These are phyloP conservation scores for Tylopilus rubrobrunneus DNA, from an alignment of 768 basidiomycete genomes.

Conservation along the genomic window DNA sequence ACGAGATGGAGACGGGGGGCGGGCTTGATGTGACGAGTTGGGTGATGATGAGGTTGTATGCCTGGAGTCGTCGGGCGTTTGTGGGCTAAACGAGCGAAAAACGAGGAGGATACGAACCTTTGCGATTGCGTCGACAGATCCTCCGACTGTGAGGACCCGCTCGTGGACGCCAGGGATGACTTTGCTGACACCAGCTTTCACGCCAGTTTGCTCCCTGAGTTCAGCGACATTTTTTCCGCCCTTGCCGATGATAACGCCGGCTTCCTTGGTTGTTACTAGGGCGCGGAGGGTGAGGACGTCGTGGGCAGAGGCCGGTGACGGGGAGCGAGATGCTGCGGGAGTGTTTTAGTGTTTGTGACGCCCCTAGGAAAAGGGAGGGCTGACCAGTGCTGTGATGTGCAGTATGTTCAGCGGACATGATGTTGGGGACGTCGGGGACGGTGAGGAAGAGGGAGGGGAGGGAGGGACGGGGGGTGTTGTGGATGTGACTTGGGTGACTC, in stretches of 20 bases:
- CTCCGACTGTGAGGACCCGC: slow-evolving; percentile 92
- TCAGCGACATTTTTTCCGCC: slow-evolving; percentile 97
- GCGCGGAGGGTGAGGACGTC: slow-evolving; percentile 88
- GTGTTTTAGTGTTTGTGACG: slow-evolving; percentile 35
- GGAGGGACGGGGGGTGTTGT: slow-evolving; percentile 5
- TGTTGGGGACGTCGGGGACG: slow-evolving; percentile 29
- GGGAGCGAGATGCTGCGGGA: slow-evolving; percentile 67
- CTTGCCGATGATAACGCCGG: slow-evolving; percentile 95
- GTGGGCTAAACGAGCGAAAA: neutral
- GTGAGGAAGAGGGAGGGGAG: slow-evolving; percentile 16
- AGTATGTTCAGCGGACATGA: slow-evolving; percentile 66
- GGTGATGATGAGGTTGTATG: slow-evolving; percentile 90
- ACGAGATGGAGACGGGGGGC: slow-evolving; percentile 65
- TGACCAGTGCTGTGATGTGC: slow-evolving; percentile 53
- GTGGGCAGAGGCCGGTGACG: slow-evolving; percentile 57
- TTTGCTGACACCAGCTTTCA: slow-evolving; percentile 98
- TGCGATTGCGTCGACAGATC: slow-evolving; percentile 88
- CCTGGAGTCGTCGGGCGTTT: slow-evolving; percentile 44
- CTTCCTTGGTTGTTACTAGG: slow-evolving; percentile 95
- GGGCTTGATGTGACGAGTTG: slow-evolving; percentile 85
- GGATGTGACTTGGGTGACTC: slow-evolving; percentile 15
- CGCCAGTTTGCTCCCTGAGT: slow-evolving; percentile 90
- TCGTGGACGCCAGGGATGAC: slow-evolving; percentile 98
- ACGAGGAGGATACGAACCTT: slow-evolving; percentile 53
- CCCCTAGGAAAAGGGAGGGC: slow-evolving; percentile 20